These are phyloP conservation scores for Deuterostichococcus epilithicus DNA, from an alignment of 139 green algal species.

Conservation along the genomic window DNA sequence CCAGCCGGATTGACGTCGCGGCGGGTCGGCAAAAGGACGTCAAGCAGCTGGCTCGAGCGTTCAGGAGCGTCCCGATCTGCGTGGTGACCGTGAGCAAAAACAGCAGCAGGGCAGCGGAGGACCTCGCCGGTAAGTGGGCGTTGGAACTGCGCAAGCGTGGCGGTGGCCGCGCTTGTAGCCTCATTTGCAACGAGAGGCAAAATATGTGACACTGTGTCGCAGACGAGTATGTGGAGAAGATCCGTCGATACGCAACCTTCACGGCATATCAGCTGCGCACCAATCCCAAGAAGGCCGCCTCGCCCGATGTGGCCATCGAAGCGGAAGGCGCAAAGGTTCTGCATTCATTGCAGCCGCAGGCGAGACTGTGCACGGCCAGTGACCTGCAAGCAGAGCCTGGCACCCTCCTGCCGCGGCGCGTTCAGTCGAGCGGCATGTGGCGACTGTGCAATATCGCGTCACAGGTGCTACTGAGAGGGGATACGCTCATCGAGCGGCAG, in stretches of 20 bases:
- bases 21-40: not conserved
- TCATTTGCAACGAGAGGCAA: not conserved
- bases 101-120: slow-evolving; percentile 22
- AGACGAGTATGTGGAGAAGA: slow-evolving; percentile 46
- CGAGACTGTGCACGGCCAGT: not conserved
- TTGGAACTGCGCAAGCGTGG: not conserved
- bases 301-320: slow-evolving; percentile 22
- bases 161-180: not conserved
- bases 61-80: slow-evolving; percentile 45
- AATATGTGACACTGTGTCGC: not conserved
- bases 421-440: too few relatives aligned
- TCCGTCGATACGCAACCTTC: slow-evolving; percentile 23
- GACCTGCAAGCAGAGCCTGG: too few relatives aligned
- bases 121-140: slow-evolving; percentile 18
- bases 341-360: slow-evolving; percentile 18
- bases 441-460: not conserved
- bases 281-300: slow-evolving; percentile 50
- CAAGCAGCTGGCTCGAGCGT: slow-evolving; percentile 16
- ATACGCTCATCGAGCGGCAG: too few relatives aligned
- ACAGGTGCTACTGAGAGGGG: too few relatives aligned
- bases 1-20: not conserved
- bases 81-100: slow-evolving; percentile 47
- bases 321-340: slow-evolving; percentile 40
- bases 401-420: too few relatives aligned
- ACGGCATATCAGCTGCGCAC: slow-evolving; percentile 22